Evolutionary conservation across 495 filamentous ascomycete species (phyloP), one percentile per base, ranked within the genome.

Genomic region (Penicillium paradoxum): DNA sequence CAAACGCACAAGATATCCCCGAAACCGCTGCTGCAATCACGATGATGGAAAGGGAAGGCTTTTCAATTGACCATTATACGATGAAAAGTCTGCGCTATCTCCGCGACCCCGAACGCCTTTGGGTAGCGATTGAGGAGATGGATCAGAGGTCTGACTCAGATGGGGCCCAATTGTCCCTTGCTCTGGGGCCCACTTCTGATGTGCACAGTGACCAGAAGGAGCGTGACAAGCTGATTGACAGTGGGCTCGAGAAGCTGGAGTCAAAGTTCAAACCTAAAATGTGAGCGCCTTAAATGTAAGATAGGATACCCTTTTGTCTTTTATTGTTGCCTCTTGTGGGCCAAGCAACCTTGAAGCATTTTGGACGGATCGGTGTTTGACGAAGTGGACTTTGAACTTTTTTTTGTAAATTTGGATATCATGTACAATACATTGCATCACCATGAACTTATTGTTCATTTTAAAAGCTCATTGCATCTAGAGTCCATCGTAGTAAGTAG

Each of bases 11-110:
- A 48, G 67, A 83, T 42, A 64, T 79, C 0, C 52, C 63, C 0
- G 75, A 71, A 38, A 70, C 78, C 11, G 78, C 82, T 9, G 60
- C 68, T 43, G 69, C 78, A 0, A 66, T 92, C 58, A 71, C 72
- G 57, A 50, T 52, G 13, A 77, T 80, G 75, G 66, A 79, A 45
- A 43, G 57, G 21, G 51, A 70, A 18, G 76, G 75, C 9, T 69
- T 69, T 36, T 27, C 55, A 4, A 60, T 69, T n/a, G 67, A 79
- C 43, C 47, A 54, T 11, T 67, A 66, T 49, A 78, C 75, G 2
- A 56, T 76, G 49, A 73, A 70, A 45, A 59, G 55, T 15, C 51
- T 78, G 30, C 65, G 73, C 34, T 71, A 65, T 33, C 56, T 78
- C 1, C 62, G 54, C 15, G 67, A 76, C 21, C 74, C 71, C 0